A percentile compares a stretch with the other conserved stretches of the same genome.
Conservation (phyloP, 2,329 filamentous ascomycete species). For the Colletotrichum chrysophilum region DNA sequence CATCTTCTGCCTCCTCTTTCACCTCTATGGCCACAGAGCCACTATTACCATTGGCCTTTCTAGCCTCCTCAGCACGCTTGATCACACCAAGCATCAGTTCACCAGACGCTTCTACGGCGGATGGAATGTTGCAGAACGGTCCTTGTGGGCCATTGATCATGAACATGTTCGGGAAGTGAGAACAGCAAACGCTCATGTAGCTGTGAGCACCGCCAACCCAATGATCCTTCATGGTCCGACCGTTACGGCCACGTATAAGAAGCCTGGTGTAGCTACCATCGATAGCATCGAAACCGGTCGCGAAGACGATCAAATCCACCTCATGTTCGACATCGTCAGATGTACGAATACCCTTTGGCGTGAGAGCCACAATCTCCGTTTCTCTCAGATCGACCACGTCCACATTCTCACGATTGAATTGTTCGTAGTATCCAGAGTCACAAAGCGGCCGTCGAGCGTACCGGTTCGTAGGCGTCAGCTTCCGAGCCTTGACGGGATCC, state of each 20-base stretch:
- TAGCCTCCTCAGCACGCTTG: not conserved
- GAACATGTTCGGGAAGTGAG: constrained; percentile 36
- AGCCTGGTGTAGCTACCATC: not conserved
- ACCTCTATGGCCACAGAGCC: not conserved
- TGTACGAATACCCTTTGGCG: not conserved
- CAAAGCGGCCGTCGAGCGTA: constrained; percentile 9
- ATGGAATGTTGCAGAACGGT: not conserved
- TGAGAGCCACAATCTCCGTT: not conserved
- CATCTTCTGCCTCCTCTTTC: not conserved
- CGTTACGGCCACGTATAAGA: not conserved
- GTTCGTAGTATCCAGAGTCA: not conserved
- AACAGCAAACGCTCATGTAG: not conserved
- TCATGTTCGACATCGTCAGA: not conserved
- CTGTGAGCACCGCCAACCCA: not conserved
- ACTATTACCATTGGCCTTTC: not conserved
- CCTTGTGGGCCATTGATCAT: not conserved
- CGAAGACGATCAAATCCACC: not conserved
- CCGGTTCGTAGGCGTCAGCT: constrained; percentile 20
- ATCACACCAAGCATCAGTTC: not conserved
- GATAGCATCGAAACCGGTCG: not conserved
- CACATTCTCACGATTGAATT: not conserved
- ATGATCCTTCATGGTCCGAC: not conserved
- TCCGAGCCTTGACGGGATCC: constrained; percentile 24
- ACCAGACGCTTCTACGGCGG: not conserved
- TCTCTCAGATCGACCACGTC: not conserved